Base-by-base conservation (phyloP, 495 filamentous ascomycete genomes). In the Aspergillus carlsbadensis region DNA sequence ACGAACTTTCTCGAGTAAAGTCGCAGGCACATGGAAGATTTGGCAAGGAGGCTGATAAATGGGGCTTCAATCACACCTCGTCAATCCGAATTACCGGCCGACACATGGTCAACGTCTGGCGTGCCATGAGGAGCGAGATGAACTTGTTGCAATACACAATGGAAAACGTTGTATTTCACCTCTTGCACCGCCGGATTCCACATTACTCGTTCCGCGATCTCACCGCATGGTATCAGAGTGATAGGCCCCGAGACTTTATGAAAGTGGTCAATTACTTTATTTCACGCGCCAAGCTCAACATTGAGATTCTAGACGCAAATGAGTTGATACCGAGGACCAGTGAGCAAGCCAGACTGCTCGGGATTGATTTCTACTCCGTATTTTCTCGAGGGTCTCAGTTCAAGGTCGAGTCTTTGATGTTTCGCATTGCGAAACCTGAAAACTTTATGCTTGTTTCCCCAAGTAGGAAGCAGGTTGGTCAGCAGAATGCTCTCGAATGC, bases 381-480 rank as follows among this genome's bases (percentile, higher is more conserved):
- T 92, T 96, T 66, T 89, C 88, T 14, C 82, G 94, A 33, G 95
- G 94, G 22, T 96, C 92, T 7, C 94, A 98, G 66, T 96, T 96
- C 78, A 98, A 98, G 65, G 94, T 98, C 40, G 94, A 98, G 73
- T 96, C 91, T 1, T 83, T 97, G 59, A 98, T 98, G 94, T 97
- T 98, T 62, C 85, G 94, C 47, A 97, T 98, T 60, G 95, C 93
- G 42, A 98, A 98, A 68, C 91, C 94, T 0, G 94, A 98, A 69
- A 96, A 94, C 60, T 96, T 95, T 66, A 66, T 98, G 17, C 78
- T 98, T 5, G 81, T 95, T 21, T 97, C 92, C 6, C 94, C 94
- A 1, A 93, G 87, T 63, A 81, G 83, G 52, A 94, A 91, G 70
- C 95, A 98, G 63, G 92, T 98, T 21, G 93, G 91, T 5, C 82